Conservation (phyloP, 2,329 filamentous ascomycete genomes). For the Bipolaris bicolor region DNA sequence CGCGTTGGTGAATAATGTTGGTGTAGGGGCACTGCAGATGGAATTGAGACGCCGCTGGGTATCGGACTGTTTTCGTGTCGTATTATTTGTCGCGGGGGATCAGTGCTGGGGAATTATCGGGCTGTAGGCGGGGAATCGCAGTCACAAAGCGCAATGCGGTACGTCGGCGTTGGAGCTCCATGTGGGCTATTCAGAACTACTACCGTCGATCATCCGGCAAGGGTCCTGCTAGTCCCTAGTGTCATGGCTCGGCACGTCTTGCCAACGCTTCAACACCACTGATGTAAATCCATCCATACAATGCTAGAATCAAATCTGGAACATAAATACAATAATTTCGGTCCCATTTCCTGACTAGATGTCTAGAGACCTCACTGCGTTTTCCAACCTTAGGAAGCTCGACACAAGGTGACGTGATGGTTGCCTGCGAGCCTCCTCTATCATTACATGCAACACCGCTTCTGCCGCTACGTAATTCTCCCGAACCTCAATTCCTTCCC, state of each 20-base stretch:
- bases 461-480: background rate
- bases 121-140: slow-evolving; percentile 1
- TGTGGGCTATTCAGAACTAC: slow-evolving; percentile 11
- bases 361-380: no score
- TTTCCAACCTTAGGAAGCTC: no score
- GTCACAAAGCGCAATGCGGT: slow-evolving; percentile 1
- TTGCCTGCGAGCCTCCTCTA: background rate
- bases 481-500: background rate
- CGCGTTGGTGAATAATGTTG: background rate
- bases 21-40: background rate
- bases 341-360: no score
- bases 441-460: background rate
- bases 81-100: background rate
- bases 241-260: slow-evolving; percentile 16
- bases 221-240: slow-evolving; percentile 12
- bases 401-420: no score
- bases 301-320: no score
- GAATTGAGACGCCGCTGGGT: background rate
- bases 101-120: background rate
- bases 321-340: no score
- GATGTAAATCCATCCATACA: no score
- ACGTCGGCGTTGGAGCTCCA: slow-evolving; percentile 8
- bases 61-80: background rate
- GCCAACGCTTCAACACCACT: background rate
- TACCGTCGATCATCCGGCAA: slow-evolving; percentile 17